Evolutionary conservation across 2,329 filamentous ascomycete genomes (phyloP).

Genomic region (Pseudogymnoascus sp.): DNA sequence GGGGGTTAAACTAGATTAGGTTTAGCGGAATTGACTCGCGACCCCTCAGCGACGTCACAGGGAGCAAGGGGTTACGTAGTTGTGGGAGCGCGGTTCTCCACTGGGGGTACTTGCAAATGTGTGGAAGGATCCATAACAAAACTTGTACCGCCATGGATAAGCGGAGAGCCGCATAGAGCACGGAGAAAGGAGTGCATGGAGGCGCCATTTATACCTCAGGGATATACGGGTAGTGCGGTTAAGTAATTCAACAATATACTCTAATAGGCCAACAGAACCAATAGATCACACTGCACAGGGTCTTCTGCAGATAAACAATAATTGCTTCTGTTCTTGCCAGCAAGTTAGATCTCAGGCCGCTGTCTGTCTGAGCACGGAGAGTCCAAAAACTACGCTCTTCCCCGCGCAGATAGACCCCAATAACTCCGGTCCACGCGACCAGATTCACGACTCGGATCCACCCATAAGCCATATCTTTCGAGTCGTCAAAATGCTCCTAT

Average conservation of each 20-base stretch:
- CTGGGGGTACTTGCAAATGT: not conserved
- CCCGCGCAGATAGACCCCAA: not conserved
- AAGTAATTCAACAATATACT: not conserved
- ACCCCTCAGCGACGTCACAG: constrained; percentile 7
- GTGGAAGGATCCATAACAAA: not conserved
- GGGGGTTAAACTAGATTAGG: not conserved
- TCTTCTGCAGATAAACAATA: not conserved
- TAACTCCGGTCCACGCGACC: not conserved
- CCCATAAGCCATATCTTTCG: not conserved
- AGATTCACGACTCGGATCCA: not conserved
- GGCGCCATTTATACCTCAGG: not conserved
- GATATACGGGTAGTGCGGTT: not conserved
- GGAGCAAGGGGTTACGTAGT: constrained; percentile 1
- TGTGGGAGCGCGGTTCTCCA: not conserved
- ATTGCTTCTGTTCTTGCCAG: not conserved
- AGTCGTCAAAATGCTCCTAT: not conserved
- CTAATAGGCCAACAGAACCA: not conserved
- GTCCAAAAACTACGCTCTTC: not conserved
- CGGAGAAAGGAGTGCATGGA: not conserved
- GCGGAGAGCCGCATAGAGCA: not conserved
- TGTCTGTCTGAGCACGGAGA: not conserved
- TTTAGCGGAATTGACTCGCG: not conserved
- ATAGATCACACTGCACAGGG: not conserved
- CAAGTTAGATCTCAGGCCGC: not conserved
- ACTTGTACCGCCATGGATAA: not conserved